Base-by-base conservation (phyloP, 2,329 filamentous ascomycete genomes). In the Aspergillus puulaauensis region DNA sequence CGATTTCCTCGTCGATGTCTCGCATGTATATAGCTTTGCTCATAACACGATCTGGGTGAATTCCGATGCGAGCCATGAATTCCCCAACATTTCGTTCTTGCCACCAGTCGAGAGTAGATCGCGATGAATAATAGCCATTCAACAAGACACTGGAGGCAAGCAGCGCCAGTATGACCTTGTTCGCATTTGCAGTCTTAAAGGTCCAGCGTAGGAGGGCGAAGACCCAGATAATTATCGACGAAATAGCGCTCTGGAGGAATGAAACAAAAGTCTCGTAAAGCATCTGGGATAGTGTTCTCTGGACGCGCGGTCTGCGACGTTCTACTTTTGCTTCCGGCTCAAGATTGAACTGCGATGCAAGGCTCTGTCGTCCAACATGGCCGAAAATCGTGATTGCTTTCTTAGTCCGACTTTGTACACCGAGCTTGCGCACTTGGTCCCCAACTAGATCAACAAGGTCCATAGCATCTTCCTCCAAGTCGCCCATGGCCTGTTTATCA, bases 41-140 rank as follows among this genome's bases (percentile, higher is more conserved):
- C 90, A 97, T 93, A 61, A 89, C 83, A 19, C 82, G 75, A 64
- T 96, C 89, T 7, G 93, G 91, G 3, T 84, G 83, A 7, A 98
- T 86, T 9, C 93, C 93, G 14, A 98, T 77, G 12, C 87, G 82
- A 35, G 80, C 80, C 91, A 99, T 95, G 73, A 93, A 96, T 41
- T 82, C 87, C 15, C 83, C 84, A 1, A 93, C 91, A 59, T 85
- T 88, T 57, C 91, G 85, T 76, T 98, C 93, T 46, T 85, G 82
- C 89, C 90, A 96, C 92, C 92, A 98, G 2, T 83, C 80, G 66
- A 87, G 86, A 6, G 85, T 84, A 69, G 91, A 87, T 61, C 87
- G 85, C 12, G 89, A 90, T 0, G 90, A 87, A 68, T 93, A 86
- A 64, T 92, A 82, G 21, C 89, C 75, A 68, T 98, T 98, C 49